phyloP scores from a whole-genome alignment of 805 yeast genomes.

The Kluyveromyces nonfermentans region DNA sequence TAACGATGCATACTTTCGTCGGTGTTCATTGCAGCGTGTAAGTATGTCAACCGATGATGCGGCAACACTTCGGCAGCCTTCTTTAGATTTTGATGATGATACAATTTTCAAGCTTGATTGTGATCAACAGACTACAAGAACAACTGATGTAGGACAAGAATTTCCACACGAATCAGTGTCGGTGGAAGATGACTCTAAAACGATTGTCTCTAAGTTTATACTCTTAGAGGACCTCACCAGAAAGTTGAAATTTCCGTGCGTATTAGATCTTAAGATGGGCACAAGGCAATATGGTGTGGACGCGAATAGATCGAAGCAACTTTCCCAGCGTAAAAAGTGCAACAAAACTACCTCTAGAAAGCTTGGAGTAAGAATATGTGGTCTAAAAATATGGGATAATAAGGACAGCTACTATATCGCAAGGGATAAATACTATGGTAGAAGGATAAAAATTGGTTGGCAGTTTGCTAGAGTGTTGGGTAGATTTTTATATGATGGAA shows the following conservation, averaged over 20 bases:
- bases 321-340: constrained; percentile 78
- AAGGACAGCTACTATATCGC: constrained; percentile 41
- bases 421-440: constrained; percentile 88
- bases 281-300: constrained; percentile 98
- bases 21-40: constrained; percentile 6
- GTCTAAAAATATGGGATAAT: constrained; percentile 77
- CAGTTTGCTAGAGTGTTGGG: constrained; percentile 70
- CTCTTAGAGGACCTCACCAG: constrained; percentile 83
- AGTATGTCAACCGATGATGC: constrained; percentile 1
- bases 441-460: constrained; percentile 58
- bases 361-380: constrained; percentile 90
- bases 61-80: neutral
- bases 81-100: neutral
- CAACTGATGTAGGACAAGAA: constrained; percentile 3
- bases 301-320: constrained; percentile 60
- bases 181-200: constrained; percentile 20
- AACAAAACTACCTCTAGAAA: constrained; percentile 65
- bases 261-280: constrained; percentile 93
- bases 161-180: constrained; percentile 15
- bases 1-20: constrained; percentile 5
- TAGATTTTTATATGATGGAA: constrained; percentile 75
- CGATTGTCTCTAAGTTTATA: constrained; percentile 50
- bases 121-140: constrained; percentile 8
- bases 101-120: neutral
- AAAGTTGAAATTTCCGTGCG: constrained; percentile 79